Base-by-base conservation (phyloP, 495 filamentous ascomycete genomes). In the Penicillium argentinense region DNA sequence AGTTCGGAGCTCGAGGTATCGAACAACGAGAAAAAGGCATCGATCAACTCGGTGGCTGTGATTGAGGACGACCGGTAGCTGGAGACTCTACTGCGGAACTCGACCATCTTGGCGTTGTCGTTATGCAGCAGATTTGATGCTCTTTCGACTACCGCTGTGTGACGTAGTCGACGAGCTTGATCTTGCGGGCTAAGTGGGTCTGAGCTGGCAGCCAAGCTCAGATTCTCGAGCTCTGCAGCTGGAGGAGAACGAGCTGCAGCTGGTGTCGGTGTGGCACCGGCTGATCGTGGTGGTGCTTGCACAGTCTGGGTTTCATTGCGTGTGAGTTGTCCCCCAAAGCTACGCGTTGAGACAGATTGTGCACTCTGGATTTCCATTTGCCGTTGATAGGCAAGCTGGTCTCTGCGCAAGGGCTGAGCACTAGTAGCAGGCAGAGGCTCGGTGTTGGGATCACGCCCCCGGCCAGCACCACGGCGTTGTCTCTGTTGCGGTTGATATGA, bases 341-440 rank as follows among this genome's bases (percentile, higher is more conserved):
- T 89, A 19, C 89, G 79, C 8, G 79, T 80, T 3, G 88, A 77
- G 5, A 85, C 80, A 0, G 89, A 86, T 59, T 93, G 92, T 1
- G 88, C 82, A 49, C 81, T 90, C 51, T 91, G 89, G 29, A 98
- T 86, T 3, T 90, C 92, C 80, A 95, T 84, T 49, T 95, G 89
- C 32, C 95, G 77, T 56, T 97, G 91, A 60, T 91, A 96, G 24
- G 95, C 95, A 21, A 96, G 69, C 63, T 98, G 88, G 53, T 91
- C 93, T 68, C 93, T 72, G 49, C 84, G 74, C 66, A 97, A 62
- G 8, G 91, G 88, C 46, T 93, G 90, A 0, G 88, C 89, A 29
- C 86, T 88, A 22, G 88, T 89, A 6, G 75, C 68, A 7, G 90
- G 89, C 12, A 91, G 61, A 18, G 88, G 72, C 43, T 97, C 91